Base-by-base conservation (phyloP, 1,284 basidiomycete species). In the Naganishia sp. region DNA sequence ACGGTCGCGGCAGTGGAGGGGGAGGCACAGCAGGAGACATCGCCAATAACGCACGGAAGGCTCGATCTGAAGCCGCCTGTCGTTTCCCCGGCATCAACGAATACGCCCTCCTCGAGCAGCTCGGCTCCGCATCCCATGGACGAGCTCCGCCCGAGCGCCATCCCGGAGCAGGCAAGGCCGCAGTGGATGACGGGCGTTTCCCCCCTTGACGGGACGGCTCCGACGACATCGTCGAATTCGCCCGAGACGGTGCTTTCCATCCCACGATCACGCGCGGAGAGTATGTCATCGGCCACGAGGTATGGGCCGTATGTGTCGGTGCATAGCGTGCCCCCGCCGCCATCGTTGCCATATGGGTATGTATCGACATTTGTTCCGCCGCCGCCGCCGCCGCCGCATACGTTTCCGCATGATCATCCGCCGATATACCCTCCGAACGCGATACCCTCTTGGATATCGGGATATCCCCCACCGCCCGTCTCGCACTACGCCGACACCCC, bases 241-340 rank as follows among this genome's bases (percentile, higher is more conserved):
- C 53, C 53, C 13, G 53, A 55, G 21, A 55, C 53, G 33, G 33
- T 55, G 13, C 53, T 55, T 13, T 55, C 53, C 23, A 48, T 45
- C 16, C 45, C 55, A 2, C 43, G 55, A 21, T 57, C 55, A 25
- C 55, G 55, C 55, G 43, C 42, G 23, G 23, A 48, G n/a, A 45
- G 42, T 21, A 56, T 18, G 6, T 56, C 39, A 25, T 45, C 43
- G 7, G 28, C 18, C 2, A 7, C 55, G 15, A 31, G 6, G n/a
- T n/a, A 55, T 31, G n/a, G 15, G 16, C 13, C 36, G 10, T 39
- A 39, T 13, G 13, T 39, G 13, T 39, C 36, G 36, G 36, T 13
- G 36, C 36, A 39, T 13, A 39, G 13, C 39, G 43, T n/a, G 16
- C 39, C 55, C 39, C 55, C 55, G 39, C 39, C 55, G 55, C 55